Evolutionary conservation across 1,139 yeast genomes (phyloP).

Genomic region (Hyphopichia wangnamkhiaoensis): DNA sequence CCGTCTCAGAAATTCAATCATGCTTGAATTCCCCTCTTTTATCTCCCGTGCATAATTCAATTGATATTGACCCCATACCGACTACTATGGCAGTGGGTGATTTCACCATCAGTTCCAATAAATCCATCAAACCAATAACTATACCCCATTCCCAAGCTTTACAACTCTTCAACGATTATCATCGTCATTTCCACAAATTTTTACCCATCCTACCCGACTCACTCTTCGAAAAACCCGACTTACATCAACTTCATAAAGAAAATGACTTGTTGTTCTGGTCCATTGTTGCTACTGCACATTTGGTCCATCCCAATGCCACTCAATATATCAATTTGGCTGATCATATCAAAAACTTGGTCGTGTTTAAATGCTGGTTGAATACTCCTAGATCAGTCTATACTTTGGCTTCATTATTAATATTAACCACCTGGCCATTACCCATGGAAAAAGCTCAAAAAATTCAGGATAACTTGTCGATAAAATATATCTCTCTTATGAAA

Average conservation of each 20-base stretch:
- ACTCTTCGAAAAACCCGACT: conserved; percentile 29
- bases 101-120: conserved; percentile 19
- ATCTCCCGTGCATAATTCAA: conserved; percentile 6
- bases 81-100: conserved; percentile 12
- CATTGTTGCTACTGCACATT: conserved; percentile 36
- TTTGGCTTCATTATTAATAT: conserved; percentile 38
- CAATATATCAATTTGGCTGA: conserved; percentile 28
- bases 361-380: conserved; percentile 45
- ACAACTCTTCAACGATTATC: conserved; percentile 31
- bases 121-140: conserved; percentile 19
- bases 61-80: conserved; percentile 13
- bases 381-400: conserved; percentile 49
- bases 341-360: conserved; percentile 43
- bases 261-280: conserved; percentile 46
- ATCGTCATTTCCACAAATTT: conserved; percentile 32
- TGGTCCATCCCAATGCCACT: conserved; percentile 21
- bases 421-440: conserved; percentile 53
- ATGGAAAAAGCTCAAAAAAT: conserved; percentile 26
- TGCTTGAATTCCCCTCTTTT: conserved; percentile 23
- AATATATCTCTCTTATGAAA: conserved; percentile 44
- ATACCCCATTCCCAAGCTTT: conserved; percentile 30
- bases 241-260: conserved; percentile 26
- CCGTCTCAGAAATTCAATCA: conserved; percentile 30
- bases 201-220: conserved; percentile 45
- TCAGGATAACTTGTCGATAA: conserved; percentile 38